These are phyloP conservation scores for Achaetomium macrosporum DNA, from an alignment of 2,329 filamentous ascomycete genomes.

Conservation along the genomic window DNA sequence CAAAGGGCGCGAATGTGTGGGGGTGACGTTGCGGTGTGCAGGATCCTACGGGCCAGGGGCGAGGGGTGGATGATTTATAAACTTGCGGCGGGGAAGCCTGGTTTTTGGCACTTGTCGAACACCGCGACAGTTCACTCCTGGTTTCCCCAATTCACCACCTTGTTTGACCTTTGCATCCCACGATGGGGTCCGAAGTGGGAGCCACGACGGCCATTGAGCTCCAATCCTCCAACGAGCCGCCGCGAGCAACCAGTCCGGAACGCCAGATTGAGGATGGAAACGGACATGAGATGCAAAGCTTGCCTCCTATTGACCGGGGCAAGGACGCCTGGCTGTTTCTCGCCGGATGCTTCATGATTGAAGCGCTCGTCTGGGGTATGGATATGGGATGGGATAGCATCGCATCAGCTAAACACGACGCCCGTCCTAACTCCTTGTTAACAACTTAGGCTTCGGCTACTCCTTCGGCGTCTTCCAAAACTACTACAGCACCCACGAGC, in stretches of 20 bases:
- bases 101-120: too few species aligned
- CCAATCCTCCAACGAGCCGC: neutral
- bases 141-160: too few species aligned
- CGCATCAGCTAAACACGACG: too few species aligned
- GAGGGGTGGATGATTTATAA: too few species aligned
- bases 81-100: too few species aligned
- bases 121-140: too few species aligned
- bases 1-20: too few species aligned
- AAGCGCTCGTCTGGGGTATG: slow-evolving; percentile 49
- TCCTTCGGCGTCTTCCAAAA: slow-evolving; percentile 67
- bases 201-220: slow-evolving; percentile 9
- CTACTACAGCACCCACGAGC: slow-evolving; percentile 56
- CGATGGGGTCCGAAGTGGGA: slow-evolving; percentile 2
- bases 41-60: too few species aligned
- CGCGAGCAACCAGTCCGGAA: slow-evolving; percentile 4
- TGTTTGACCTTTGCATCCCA: too few species aligned
- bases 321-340: slow-evolving; percentile 41
- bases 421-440: neutral
- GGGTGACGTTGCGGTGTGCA: too few species aligned
- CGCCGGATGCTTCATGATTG: slow-evolving; percentile 44
- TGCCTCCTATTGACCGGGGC: slow-evolving; percentile 33
- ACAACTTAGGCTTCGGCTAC: slow-evolving; percentile 57
- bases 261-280: slow-evolving; percentile 7
- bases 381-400: too few species aligned
- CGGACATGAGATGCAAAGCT: slow-evolving; percentile 24